A percentile compares a stretch with the other conserved stretches of the same genome.
These are phyloP conservation scores for Henckelia pumila DNA, from an alignment of 257 asterid species.

Conservation along the genomic window DNA sequence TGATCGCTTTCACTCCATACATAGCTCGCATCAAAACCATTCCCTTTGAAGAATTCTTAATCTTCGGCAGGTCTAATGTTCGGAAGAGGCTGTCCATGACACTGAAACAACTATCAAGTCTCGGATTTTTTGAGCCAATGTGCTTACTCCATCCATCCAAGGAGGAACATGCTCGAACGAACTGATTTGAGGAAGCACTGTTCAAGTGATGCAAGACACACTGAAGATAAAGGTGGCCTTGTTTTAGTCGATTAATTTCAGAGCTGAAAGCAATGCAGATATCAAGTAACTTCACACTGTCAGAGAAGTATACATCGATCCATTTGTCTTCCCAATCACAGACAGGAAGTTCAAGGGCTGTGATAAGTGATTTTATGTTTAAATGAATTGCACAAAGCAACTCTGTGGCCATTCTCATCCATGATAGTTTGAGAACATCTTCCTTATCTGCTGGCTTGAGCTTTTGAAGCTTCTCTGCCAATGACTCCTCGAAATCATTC, in stretches of 20 bases:
- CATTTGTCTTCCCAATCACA: constrained; percentile 87
- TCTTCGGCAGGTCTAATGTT: constrained; percentile 69
- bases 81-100: constrained; percentile 55
- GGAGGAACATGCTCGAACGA: constrained; percentile 53
- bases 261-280: constrained; percentile 81
- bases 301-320: constrained; percentile 73
- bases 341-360: constrained; percentile 70
- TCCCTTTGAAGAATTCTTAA: constrained; percentile 80
- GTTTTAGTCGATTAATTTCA: constrained; percentile 68
- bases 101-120: constrained; percentile 58
- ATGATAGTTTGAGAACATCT: constrained; percentile 59
- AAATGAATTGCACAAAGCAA: constrained; percentile 66
- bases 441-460: constrained; percentile 59
- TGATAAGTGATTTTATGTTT: constrained; percentile 62
- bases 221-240: constrained; percentile 73
- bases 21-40: constrained; percentile 79
- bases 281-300: constrained; percentile 72
- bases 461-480: constrained; percentile 53
- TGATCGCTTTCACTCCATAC: constrained; percentile 71
- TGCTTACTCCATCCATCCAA: constrained; percentile 75
- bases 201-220: constrained; percentile 47
- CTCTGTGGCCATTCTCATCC: constrained; percentile 70
- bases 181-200: constrained; percentile 43
- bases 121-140: constrained; percentile 53
- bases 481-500: constrained; percentile 61